These are phyloP conservation scores for Tuber melanosporum DNA, from an alignment of 495 filamentous ascomycete genomes.

Conservation along the genomic window DNA sequence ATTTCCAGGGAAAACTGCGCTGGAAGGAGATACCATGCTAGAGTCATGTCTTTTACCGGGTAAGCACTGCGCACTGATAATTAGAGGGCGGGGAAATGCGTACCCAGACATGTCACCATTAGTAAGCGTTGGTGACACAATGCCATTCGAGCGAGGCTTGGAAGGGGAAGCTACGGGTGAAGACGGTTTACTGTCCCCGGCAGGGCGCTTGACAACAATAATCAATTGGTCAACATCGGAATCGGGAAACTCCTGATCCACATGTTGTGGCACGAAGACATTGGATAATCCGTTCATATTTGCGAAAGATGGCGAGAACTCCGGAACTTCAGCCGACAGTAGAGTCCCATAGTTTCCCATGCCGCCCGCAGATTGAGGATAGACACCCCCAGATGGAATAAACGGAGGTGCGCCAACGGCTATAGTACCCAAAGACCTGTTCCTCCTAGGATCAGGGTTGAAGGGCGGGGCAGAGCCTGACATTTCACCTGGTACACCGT, in stretches of 20 bases:
- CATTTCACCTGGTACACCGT: slow-evolving; percentile 34
- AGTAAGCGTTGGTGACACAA: slow-evolving; percentile 9
- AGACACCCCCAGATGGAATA: slow-evolving; percentile 21
- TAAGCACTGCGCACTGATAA: background rate
- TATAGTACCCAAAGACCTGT: slow-evolving; percentile 21
- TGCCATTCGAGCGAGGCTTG: slow-evolving; percentile 21
- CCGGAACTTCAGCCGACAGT: slow-evolving; percentile 68
- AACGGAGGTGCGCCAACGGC: slow-evolving; percentile 23
- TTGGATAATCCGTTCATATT: slow-evolving; percentile 13
- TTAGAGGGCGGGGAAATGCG: background rate
- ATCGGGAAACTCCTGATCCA: slow-evolving; percentile 31
- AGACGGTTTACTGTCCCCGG: slow-evolving; percentile 17
- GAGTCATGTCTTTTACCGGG: slow-evolving; percentile 8
- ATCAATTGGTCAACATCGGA: slow-evolving; percentile 35
- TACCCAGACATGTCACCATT: slow-evolving; percentile 30
- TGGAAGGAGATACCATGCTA: slow-evolving; percentile 9
- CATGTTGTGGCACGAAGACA: slow-evolving; percentile 11
- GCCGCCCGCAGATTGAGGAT: slow-evolving; percentile 6
- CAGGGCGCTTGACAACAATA: slow-evolving; percentile 34
- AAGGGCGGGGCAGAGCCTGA: slow-evolving; percentile 37
- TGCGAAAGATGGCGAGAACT: slow-evolving; percentile 59
- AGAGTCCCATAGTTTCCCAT: slow-evolving; percentile 47
- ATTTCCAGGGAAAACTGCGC: background rate
- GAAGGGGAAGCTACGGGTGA: slow-evolving; percentile 25
- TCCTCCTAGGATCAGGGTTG: slow-evolving; percentile 26